Evolutionary conservation across 768 basidiomycete species (phyloP).

Genomic region (Tylopilus vinaceipallidus): DNA sequence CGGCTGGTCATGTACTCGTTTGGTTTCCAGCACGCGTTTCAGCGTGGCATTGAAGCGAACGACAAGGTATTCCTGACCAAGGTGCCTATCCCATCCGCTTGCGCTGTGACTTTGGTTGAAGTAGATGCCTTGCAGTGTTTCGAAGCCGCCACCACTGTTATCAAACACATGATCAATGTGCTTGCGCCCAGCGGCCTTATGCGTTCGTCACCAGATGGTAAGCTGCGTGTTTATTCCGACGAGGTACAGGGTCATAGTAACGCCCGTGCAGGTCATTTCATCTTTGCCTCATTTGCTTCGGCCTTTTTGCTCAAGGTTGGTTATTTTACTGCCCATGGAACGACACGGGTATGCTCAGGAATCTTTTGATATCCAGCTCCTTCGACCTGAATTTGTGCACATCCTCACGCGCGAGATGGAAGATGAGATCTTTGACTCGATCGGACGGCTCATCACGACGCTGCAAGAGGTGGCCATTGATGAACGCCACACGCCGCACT

Average conservation of each 20-base stretch:
- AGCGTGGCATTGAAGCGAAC: constrained; percentile 59
- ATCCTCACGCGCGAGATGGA: constrained; percentile 59
- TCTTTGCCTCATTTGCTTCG: constrained; percentile 79
- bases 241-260: background rate
- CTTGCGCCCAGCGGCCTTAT: constrained; percentile 73
- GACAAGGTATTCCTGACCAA: constrained; percentile 69
- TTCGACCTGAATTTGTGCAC: constrained; percentile 71
- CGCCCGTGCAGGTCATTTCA: constrained; percentile 56
- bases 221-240: constrained; percentile 7
- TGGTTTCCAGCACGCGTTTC: constrained; percentile 80
- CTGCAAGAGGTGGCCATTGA: constrained; percentile 76
- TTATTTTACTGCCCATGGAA: background rate
- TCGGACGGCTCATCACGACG: constrained; percentile 69
- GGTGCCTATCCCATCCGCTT: constrained; percentile 33
- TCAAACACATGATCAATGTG: constrained; percentile 61
- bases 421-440: constrained; percentile 67
- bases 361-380: constrained; percentile 45
- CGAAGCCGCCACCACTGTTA: constrained; percentile 65
- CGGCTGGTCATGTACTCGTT: constrained; percentile 86
- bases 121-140: constrained; percentile 44
- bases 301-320: constrained; percentile 79
- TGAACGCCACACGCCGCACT: constrained; percentile 74
- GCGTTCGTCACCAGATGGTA: constrained; percentile 78
- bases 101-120: background rate
- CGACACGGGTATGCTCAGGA: background rate